Evolutionary conservation across 2,329 filamentous ascomycete species (phyloP).

Genomic region (Aspergillus calidoustus): DNA sequence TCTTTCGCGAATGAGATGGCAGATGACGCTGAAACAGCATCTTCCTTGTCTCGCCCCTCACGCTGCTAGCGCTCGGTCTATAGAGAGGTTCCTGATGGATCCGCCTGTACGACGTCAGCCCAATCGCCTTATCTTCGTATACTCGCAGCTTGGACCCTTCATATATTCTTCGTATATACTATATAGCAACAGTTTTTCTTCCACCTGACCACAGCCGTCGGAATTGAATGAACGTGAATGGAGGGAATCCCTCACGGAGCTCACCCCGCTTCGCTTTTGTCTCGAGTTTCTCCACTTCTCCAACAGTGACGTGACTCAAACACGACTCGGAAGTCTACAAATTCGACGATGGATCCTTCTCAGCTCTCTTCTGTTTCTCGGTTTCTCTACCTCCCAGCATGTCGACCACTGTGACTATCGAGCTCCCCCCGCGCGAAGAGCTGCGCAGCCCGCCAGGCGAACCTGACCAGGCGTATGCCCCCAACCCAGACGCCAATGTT

Average conservation of each 20-base stretch:
- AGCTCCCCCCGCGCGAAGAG: conserved; percentile 2
- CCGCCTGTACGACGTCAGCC: not conserved
- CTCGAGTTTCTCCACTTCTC: conserved; percentile 10
- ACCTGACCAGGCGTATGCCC: conserved; percentile 8
- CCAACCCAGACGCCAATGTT: conserved; percentile 1
- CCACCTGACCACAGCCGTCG: not conserved
- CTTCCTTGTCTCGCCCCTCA: conserved; percentile 5
- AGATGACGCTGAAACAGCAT: conserved; percentile 1
- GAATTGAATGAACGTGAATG: not conserved
- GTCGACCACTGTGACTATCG: conserved; percentile 10
- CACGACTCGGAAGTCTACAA: not conserved
- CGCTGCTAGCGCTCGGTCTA: conserved; percentile 1
- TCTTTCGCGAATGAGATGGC: conserved; percentile 11
- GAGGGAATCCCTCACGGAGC: not conserved
- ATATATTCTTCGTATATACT: not conserved
- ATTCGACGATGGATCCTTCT: not conserved
- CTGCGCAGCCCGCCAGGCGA: conserved; percentile 3
- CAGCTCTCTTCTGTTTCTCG: not conserved
- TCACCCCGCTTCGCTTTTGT: conserved; percentile 4
- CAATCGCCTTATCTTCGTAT: not conserved
- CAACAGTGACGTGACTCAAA: conserved; percentile 3
- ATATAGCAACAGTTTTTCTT: not conserved
- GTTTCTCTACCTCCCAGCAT: not conserved
- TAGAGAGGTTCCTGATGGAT: not conserved
- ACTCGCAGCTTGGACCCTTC: not conserved